These are phyloP conservation scores for Fusarium zealandicum DNA, from an alignment of 2,329 filamentous ascomycete species.

Conservation along the genomic window DNA sequence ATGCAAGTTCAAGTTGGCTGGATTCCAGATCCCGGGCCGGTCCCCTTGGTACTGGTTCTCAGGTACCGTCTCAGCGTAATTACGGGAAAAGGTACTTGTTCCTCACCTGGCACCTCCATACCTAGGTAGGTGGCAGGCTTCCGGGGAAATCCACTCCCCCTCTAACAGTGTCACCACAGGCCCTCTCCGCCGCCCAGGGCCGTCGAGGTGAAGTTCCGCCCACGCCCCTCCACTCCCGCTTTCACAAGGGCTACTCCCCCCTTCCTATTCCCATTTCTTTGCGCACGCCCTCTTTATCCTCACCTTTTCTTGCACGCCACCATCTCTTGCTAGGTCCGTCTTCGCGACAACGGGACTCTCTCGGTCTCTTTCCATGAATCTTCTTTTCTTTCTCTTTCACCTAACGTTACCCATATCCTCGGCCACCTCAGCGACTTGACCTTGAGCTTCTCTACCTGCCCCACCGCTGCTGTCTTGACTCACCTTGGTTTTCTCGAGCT, in stretches of 20 bases:
- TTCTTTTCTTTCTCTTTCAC: conserved; percentile 27
- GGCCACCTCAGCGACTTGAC: conserved; percentile 5
- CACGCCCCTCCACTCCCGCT: conserved; percentile 31
- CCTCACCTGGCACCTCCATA: background rate
- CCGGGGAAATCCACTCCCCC: conserved; percentile 34
- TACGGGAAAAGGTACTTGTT: conserved; percentile 12
- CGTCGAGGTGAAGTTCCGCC: conserved; percentile 12
- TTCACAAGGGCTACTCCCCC: conserved; percentile 11
- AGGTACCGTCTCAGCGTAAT: conserved; percentile 22
- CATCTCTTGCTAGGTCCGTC: conserved; percentile 27
- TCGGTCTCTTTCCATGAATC: conserved; percentile 36
- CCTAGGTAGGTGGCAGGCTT: conserved; percentile 5
- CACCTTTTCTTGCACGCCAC: conserved; percentile 26
- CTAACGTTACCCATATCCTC: conserved; percentile 13
- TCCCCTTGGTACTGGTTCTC: conserved; percentile 7
- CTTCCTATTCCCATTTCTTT: background rate
- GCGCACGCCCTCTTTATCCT: conserved; percentile 21
- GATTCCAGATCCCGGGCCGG: conserved; percentile 32
- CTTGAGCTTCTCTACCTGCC: conserved; percentile 7
- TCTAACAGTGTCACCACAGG: conserved; percentile 22
- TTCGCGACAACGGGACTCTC: conserved; percentile 33
- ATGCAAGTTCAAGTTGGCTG: conserved; percentile 9
- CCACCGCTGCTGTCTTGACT: conserved; percentile 19
- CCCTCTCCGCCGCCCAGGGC: conserved; percentile 30
- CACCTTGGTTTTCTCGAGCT: conserved; percentile 11